Percentiles rank a stretch among this genome's conserved stretches.
These are phyloP conservation scores for Phoma sp. DNA, from an alignment of 2,329 filamentous ascomycete genomes.

Conservation along the genomic window DNA sequence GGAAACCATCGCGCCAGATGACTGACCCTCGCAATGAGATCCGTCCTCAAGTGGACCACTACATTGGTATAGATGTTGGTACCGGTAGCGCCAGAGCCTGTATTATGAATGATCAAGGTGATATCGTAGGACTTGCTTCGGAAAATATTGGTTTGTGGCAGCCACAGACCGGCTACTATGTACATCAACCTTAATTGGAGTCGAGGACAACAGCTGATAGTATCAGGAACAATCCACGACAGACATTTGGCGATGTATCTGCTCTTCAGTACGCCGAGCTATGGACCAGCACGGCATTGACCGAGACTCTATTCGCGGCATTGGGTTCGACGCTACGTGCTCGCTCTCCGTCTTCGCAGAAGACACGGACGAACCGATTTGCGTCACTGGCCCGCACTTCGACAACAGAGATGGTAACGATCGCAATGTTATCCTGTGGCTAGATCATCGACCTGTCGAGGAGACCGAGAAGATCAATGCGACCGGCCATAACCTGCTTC, in stretches of 20 bases:
- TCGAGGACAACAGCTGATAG: conserved; percentile 14
- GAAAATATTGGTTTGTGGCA: conserved; percentile 61
- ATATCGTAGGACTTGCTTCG: conserved; percentile 71
- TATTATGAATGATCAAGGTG: conserved; percentile 88
- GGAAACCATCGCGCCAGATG: conserved; percentile 53
- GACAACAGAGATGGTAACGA: conserved; percentile 77
- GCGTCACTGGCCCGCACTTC: conserved; percentile 89
- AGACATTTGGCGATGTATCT: conserved; percentile 96
- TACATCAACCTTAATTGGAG: conserved; percentile 33
- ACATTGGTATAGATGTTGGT: conserved; percentile 92
- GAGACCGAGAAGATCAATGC: conserved; percentile 94
- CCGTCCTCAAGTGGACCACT: conserved; percentile 63
- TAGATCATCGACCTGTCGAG: conserved; percentile 89
- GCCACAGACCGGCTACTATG: conserved; percentile 62
- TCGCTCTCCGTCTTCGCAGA: conserved; percentile 89
- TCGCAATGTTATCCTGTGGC: conserved; percentile 95
- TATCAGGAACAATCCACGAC: conserved; percentile 91
- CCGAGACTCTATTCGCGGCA: conserved; percentile 76
- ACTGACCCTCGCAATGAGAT: conserved; percentile 63
- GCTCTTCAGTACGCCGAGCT: conserved; percentile 81
- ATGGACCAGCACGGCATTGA: conserved; percentile 82
- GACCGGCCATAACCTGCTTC: conserved; percentile 88
- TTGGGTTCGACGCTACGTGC: conserved; percentile 99
- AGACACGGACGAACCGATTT: conserved; percentile 87
- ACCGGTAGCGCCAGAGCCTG: conserved; percentile 95